Conservation (phyloP, 768 basidiomycete species). For the Mycena latifolia region DNA sequence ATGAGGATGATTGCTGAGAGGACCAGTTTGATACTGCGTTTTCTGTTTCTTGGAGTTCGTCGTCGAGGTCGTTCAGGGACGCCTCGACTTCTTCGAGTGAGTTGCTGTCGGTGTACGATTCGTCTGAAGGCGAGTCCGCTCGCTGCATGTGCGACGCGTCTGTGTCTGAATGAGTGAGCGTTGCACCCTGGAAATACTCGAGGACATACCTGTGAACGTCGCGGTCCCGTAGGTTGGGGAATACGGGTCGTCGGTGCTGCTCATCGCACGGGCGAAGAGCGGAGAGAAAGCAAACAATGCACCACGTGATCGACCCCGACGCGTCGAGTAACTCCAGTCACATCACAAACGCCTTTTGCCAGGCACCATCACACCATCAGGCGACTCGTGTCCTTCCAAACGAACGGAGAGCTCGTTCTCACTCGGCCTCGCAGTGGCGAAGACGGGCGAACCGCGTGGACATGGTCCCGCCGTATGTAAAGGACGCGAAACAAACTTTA, state of each 20-base stretch:
- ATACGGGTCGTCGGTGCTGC: conserved; percentile 47
- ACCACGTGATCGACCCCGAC: conserved; percentile 23
- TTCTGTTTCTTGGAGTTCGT: conserved; percentile 75
- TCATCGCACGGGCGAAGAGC: conserved; percentile 20
- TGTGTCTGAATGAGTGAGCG: conserved; percentile 3
- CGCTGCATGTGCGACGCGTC: neutral
- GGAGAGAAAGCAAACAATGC: conserved; percentile 23
- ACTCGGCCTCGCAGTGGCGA: no score
- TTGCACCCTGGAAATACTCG: neutral
- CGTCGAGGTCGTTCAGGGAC: conserved; percentile 72
- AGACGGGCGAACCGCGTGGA: no score
- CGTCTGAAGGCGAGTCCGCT: conserved; percentile 36
- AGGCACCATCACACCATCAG: no score
- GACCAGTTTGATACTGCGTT: conserved; percentile 77
- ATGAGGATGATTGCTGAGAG: conserved; percentile 37
- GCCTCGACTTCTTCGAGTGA: conserved; percentile 82
- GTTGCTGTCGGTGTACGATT: conserved; percentile 65
- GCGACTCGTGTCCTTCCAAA: no score
- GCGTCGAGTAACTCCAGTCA: conserved; percentile 2
- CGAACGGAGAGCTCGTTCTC: no score
- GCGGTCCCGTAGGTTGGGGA: conserved; percentile 65
- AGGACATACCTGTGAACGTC: conserved; percentile 45
- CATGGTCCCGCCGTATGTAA: no score
- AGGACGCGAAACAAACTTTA: no score
- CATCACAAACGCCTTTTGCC: neutral